Evolutionary conservation across 805 yeast species (phyloP).

Genomic region (Kuraishia molischiana): DNA sequence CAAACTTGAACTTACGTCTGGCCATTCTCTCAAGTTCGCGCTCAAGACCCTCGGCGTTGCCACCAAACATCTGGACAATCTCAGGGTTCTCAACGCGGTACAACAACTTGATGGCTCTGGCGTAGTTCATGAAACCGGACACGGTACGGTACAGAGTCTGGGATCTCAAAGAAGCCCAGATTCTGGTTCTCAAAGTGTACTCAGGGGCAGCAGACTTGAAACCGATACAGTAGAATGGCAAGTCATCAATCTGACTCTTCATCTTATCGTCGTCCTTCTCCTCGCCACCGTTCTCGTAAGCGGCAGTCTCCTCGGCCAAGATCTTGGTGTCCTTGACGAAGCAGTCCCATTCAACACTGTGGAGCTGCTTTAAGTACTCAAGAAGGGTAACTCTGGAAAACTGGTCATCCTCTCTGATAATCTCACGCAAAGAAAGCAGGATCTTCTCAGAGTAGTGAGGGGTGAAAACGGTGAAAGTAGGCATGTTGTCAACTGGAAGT

Average conservation of each 20-base stretch:
- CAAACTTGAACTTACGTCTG: constrained; percentile 68
- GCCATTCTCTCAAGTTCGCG: constrained; percentile 90
- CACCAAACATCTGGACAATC: constrained; percentile 96
- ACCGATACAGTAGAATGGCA: constrained; percentile 94
- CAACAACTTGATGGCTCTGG: constrained; percentile 88
- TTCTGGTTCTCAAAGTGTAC: constrained; percentile 90
- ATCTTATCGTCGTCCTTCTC: constrained; percentile 56
- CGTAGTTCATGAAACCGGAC: constrained; percentile 97
- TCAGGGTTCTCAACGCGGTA: constrained; percentile 95
- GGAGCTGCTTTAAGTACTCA: constrained; percentile 90
- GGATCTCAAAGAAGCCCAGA: constrained; percentile 97
- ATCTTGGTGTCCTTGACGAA: constrained; percentile 94
- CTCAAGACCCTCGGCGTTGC: constrained; percentile 94
- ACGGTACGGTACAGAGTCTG: constrained; percentile 96
- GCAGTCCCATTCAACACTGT: constrained; percentile 97
- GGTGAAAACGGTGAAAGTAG: constrained; percentile 92
- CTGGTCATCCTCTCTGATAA: constrained; percentile 95
- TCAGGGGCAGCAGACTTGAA: constrained; percentile 97
- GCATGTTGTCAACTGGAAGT: constrained; percentile 98
- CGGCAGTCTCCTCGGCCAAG: constrained; percentile 89
- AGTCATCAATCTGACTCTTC: constrained; percentile 80
- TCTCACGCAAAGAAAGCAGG: constrained; percentile 84
- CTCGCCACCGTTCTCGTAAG: constrained; percentile 49
- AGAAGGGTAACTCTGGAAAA: constrained; percentile 88
- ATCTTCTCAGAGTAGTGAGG: constrained; percentile 97